Conservation (phyloP, 352 stramenopile genomes). For the Phytophthora colocasiae region DNA sequence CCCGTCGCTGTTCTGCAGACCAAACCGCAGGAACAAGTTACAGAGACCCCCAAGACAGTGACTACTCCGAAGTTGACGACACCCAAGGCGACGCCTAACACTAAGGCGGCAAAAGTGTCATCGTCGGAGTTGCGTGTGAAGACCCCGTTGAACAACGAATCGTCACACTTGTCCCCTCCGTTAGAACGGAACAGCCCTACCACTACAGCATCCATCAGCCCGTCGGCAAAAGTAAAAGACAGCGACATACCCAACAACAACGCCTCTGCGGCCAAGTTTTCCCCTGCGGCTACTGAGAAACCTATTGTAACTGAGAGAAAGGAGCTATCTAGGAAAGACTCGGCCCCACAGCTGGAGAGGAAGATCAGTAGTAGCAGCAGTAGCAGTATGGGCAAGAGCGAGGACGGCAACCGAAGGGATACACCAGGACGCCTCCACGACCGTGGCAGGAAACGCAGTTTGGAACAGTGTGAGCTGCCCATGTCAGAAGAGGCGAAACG, state of each 20-base stretch:
- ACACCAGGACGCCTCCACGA: slow-evolving; percentile 24
- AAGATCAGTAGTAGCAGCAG: slow-evolving; percentile 45
- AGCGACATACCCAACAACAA: slow-evolving; percentile 37
- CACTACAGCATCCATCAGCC: slow-evolving; percentile 55
- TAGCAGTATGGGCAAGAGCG: slow-evolving; percentile 30
- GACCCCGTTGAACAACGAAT: slow-evolving; percentile 48
- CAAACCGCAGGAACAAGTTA: slow-evolving; percentile 22
- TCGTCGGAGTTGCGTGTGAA: slow-evolving; percentile 50
- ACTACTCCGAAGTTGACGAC: slow-evolving; percentile 4
- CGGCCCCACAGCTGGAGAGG: slow-evolving; percentile 22
- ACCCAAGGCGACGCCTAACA: background rate
- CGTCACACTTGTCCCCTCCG: slow-evolving; percentile 60
- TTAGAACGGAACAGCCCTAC: slow-evolving; percentile 52
- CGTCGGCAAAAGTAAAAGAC: slow-evolving; percentile 60
- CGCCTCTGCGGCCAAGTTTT: slow-evolving; percentile 37
- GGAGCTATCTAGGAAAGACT: slow-evolving; percentile 19
- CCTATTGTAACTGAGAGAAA: slow-evolving; percentile 22
- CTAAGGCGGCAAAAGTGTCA: slow-evolving; percentile 3
- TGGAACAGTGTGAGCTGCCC: slow-evolving; percentile 41
- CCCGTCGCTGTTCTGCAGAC: slow-evolving; percentile 10
- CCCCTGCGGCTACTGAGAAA: slow-evolving; percentile 15
- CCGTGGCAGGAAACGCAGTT: slow-evolving; percentile 48
- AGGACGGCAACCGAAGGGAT: slow-evolving; percentile 23
- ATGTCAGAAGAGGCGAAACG: slow-evolving; percentile 68
- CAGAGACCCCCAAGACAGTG: slow-evolving; percentile 6